Evolutionary conservation across 352 stramenopile species (phyloP).

Genomic region (Phytophthora meadii): DNA sequence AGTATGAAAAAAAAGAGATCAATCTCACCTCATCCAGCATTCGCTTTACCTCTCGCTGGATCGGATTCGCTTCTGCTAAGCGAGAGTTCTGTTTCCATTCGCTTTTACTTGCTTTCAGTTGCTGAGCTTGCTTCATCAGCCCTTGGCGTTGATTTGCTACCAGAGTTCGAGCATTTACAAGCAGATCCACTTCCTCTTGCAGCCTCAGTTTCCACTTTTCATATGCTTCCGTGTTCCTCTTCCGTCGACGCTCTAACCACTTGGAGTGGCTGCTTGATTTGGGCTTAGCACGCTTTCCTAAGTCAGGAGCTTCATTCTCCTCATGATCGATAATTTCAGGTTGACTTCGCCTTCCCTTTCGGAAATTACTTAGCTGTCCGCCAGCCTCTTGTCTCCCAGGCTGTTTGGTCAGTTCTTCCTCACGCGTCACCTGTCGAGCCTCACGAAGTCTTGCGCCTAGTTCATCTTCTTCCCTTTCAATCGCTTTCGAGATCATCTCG

Average conservation of each 20-base stretch:
- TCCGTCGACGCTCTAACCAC: slow-evolving; percentile 2
- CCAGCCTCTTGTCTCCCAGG: neutral
- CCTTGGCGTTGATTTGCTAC: slow-evolving; percentile 56
- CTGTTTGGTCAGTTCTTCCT: slow-evolving; percentile 44
- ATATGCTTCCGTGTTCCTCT: slow-evolving; percentile 23
- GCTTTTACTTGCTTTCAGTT: slow-evolving; percentile 58
- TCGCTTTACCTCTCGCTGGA: slow-evolving; percentile 63
- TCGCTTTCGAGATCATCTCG: slow-evolving; percentile 41
- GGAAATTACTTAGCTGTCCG: neutral
- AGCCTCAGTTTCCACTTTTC: slow-evolving; percentile 60
- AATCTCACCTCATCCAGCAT: slow-evolving; percentile 66
- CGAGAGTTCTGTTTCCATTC: slow-evolving; percentile 56
- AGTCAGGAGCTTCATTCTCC: neutral
- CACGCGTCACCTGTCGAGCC: slow-evolving; percentile 40
- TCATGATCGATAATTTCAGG: slow-evolving; percentile 11
- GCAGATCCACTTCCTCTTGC: slow-evolving; percentile 49
- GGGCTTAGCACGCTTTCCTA: slow-evolving; percentile 8
- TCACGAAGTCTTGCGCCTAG: slow-evolving; percentile 39
- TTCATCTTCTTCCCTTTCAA: slow-evolving; percentile 61
- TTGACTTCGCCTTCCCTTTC: slow-evolving; percentile 5
- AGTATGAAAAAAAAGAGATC: neutral
- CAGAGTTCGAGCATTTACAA: slow-evolving; percentile 52
- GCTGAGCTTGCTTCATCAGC: slow-evolving; percentile 57
- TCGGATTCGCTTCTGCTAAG: slow-evolving; percentile 28
- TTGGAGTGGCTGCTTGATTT: slow-evolving; percentile 17